Evolutionary conservation across 2,329 filamentous ascomycete genomes (phyloP).

Genomic region (Phaeosphaeria sp.): DNA sequence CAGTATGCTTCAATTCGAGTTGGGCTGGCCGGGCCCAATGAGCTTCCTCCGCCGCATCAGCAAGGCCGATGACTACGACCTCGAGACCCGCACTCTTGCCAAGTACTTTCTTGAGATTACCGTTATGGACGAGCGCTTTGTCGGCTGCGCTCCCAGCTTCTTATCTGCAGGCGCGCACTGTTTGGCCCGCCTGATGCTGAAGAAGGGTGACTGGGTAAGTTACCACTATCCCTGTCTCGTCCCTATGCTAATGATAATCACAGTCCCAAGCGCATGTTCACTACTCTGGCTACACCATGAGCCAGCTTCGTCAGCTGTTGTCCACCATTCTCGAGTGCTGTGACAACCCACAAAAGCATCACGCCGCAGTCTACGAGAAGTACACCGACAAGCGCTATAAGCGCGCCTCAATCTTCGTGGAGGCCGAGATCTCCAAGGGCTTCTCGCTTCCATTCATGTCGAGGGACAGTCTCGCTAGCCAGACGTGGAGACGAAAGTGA

Average conservation of each 20-base stretch:
- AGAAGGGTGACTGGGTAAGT: slow-evolving; percentile 92
- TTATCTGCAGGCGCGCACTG: slow-evolving; percentile 92
- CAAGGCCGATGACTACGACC: slow-evolving; percentile 97
- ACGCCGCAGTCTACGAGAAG: slow-evolving; percentile 88
- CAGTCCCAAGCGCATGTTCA: slow-evolving; percentile 84
- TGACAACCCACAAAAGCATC: slow-evolving; percentile 79
- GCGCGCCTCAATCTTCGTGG: slow-evolving; percentile 80
- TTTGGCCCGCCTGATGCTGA: slow-evolving; percentile 83
- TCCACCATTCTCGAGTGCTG: slow-evolving; percentile 87
- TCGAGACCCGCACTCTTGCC: slow-evolving; percentile 91
- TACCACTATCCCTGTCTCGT: not conserved
- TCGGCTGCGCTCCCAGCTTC: slow-evolving; percentile 89
- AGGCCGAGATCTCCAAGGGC: slow-evolving; percentile 71
- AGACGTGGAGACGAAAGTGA: slow-evolving; percentile 50
- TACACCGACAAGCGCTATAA: slow-evolving; percentile 90
- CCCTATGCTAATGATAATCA: slow-evolving; percentile 44
- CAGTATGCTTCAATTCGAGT: slow-evolving; percentile 91
- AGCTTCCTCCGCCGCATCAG: slow-evolving; percentile 96
- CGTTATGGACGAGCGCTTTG: slow-evolving; percentile 97
- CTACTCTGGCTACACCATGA: slow-evolving; percentile 92
- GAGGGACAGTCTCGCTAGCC: slow-evolving; percentile 44
- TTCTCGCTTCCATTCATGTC: slow-evolving; percentile 58
- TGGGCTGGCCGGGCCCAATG: slow-evolving; percentile 99
- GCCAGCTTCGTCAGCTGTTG: slow-evolving; percentile 80
- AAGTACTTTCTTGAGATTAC: slow-evolving; percentile 98